Percentiles rank a stretch among this genome's conserved stretches.
Conservation (phyloP, 176 grass and related monocot genomes). For the Saccharum officinarum region DNA sequence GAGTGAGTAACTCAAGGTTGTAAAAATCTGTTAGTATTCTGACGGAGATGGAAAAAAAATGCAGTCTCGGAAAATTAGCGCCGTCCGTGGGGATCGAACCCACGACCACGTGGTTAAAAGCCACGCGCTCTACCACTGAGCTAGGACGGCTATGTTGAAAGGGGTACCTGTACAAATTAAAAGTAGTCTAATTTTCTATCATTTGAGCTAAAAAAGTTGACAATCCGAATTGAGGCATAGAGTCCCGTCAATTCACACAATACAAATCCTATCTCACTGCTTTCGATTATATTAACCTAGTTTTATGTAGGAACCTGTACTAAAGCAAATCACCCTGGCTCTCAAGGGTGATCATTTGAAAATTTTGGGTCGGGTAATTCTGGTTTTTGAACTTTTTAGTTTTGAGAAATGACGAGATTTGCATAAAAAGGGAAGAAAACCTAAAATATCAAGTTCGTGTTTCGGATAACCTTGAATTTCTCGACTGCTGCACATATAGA, state of each 20-base stretch:
- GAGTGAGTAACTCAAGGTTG: too few species aligned
- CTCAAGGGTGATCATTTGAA: neutral
- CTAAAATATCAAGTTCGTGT: neutral
- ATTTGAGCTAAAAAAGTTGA: too few species aligned
- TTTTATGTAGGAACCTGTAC: too few species aligned
- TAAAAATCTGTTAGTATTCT: too few species aligned
- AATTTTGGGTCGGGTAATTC: neutral
- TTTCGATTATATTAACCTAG: neutral
- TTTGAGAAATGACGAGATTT: too few species aligned
- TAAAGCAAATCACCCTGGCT: too few species aligned
- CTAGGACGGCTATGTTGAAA: conserved; percentile 31
- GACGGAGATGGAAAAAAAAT: too few species aligned
- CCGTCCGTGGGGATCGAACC: conserved; percentile 60
- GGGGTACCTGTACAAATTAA: fast-evolving
- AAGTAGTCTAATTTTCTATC: too few species aligned
- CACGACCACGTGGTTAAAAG: conserved; percentile 69
- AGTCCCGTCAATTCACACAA: too few species aligned
- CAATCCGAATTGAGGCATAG: too few species aligned
- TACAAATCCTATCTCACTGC: neutral
- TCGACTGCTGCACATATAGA: neutral
- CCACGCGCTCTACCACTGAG: conserved; percentile 76
- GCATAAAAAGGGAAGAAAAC: neutral
- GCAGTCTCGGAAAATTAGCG: neutral
- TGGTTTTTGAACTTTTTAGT: neutral
- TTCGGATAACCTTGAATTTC: neutral